Conservation (phyloP, 192 early-diverging fungal genomes). For the Dispira simplex region DNA sequence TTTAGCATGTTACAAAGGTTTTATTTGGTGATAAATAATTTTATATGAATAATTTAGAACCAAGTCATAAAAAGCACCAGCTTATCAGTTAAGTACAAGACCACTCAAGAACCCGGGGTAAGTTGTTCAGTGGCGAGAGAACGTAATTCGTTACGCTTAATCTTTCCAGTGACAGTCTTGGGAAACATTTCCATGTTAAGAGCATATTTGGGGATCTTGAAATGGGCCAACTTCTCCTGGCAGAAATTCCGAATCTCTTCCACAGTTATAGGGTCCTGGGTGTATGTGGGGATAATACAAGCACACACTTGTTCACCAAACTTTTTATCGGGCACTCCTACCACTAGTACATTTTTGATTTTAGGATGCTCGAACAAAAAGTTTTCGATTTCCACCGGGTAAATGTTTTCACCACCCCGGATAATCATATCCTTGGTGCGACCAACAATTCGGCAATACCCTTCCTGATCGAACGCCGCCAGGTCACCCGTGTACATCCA, state of each 20-base stretch:
- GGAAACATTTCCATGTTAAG: slow-evolving; percentile 22
- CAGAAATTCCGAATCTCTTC: slow-evolving; percentile 24
- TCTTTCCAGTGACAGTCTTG: slow-evolving; percentile 29
- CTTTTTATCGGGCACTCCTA: slow-evolving; percentile 25
- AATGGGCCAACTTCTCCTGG: slow-evolving; percentile 24
- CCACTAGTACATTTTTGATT: slow-evolving; percentile 26
- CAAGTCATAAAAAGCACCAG: too few relatives aligned
- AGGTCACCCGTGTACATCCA: slow-evolving; percentile 35
- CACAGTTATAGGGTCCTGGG: slow-evolving; percentile 15
- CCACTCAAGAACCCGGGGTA: neutral
- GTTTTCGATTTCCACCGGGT: slow-evolving; percentile 31
- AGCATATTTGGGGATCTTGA: slow-evolving; percentile 26
- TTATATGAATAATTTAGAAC: too few relatives aligned
- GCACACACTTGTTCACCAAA: slow-evolving; percentile 32
- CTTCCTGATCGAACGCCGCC: slow-evolving; percentile 25
- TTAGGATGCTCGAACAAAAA: slow-evolving; percentile 21
- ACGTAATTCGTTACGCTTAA: slow-evolving; percentile 27
- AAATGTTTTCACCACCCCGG: slow-evolving; percentile 34
- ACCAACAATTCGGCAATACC: slow-evolving; percentile 29
- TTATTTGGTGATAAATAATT: too few relatives aligned
- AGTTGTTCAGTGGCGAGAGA: slow-evolving; percentile 10
- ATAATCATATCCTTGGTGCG: slow-evolving; percentile 34
- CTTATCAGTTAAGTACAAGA: too few relatives aligned
- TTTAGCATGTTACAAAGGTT: too few relatives aligned
- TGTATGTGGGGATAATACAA: slow-evolving; percentile 20